These are phyloP conservation scores for Ballota nigra DNA, from an alignment of 257 asterid species.

Conservation along the genomic window DNA sequence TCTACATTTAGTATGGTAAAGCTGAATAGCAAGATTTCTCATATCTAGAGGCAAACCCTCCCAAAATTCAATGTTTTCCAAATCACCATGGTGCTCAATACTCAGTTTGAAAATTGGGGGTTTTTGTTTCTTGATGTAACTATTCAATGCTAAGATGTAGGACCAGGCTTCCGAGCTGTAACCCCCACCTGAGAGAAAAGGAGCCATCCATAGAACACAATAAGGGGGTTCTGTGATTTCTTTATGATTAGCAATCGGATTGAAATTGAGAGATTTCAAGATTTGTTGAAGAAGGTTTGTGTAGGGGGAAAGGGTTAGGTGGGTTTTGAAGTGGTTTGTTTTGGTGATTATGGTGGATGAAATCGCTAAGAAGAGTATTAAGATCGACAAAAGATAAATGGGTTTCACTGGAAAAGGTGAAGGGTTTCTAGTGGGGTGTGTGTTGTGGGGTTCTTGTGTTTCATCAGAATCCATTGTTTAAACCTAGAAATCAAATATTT, in stretches of 20 bases:
- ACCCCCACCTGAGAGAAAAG: conserved; percentile 92
- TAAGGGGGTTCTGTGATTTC: conserved; percentile 34
- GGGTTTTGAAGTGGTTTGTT: conserved; percentile 17
- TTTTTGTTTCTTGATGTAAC: conserved; percentile 33
- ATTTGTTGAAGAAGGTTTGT: conserved; percentile 23
- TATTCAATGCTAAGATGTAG: conserved; percentile 58
- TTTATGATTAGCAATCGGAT: neutral
- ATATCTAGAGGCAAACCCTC: conserved; percentile 68
- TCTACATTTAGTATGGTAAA: conserved; percentile 47
- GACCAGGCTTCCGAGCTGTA: conserved; percentile 98
- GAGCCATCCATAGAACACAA: conserved; percentile 94
- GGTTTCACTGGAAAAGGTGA: conserved; percentile 30
- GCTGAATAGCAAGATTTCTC: conserved; percentile 53
- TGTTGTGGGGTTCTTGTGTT: conserved; percentile 36
- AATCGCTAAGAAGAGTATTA: conserved; percentile 44
- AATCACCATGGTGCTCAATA: conserved; percentile 77
- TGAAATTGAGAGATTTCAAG: conserved; percentile 20
- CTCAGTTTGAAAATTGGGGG: conserved; percentile 50
- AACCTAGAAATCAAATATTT: neutral
- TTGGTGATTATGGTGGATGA: conserved; percentile 29
- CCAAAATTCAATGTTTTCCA: conserved; percentile 63
- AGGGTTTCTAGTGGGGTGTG: conserved; percentile 19
- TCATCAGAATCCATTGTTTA: conserved; percentile 37
- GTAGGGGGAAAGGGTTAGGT: conserved; percentile 28
- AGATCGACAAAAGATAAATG: conserved; percentile 40